phyloP scores from a whole-genome alignment of 805 yeast species.

The Candida montana region DNA sequence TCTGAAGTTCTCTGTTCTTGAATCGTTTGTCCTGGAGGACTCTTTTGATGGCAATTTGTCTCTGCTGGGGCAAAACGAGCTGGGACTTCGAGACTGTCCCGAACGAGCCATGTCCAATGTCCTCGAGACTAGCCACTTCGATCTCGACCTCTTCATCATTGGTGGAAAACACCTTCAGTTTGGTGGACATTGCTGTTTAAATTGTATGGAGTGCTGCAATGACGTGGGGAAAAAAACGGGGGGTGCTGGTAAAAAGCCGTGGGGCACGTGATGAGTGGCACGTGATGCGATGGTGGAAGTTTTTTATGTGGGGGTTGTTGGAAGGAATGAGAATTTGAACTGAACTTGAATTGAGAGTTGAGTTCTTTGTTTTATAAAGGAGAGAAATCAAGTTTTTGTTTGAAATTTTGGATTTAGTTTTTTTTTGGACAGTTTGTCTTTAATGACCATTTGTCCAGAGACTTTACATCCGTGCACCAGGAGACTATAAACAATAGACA shows the following conservation, averaged over 20 bases:
- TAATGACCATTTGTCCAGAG: too few relatives aligned
- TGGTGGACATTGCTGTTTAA: background rate
- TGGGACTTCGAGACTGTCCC: conserved; percentile 94
- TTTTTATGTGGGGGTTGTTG: background rate
- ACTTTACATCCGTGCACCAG: too few relatives aligned
- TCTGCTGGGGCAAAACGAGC: conserved; percentile 62
- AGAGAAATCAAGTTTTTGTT: too few relatives aligned
- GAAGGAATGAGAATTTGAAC: background rate
- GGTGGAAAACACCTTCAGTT: conserved; percentile 11
- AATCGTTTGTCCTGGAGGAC: conserved; percentile 95
- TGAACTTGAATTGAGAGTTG: too few relatives aligned
- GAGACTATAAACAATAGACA: too few relatives aligned
- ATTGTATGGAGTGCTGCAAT: too few relatives aligned
- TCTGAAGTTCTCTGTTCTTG: conserved; percentile 91
- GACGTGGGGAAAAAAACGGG: too few relatives aligned
- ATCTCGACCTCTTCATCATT: conserved; percentile 35
- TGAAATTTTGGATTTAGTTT: background rate
- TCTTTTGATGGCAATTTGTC: conserved; percentile 83
- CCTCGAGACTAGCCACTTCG: conserved; percentile 74
- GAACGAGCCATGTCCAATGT: conserved; percentile 99
- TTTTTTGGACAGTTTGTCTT: too few relatives aligned
- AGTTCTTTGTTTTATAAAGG: too few relatives aligned
- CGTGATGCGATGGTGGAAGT: conserved; percentile 1
- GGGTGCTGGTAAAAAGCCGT: too few relatives aligned
- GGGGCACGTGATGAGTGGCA: too few relatives aligned